phyloP scores from a whole-genome alignment of 192 early-diverging fungal species.

The Coemansia sp. region DNA sequence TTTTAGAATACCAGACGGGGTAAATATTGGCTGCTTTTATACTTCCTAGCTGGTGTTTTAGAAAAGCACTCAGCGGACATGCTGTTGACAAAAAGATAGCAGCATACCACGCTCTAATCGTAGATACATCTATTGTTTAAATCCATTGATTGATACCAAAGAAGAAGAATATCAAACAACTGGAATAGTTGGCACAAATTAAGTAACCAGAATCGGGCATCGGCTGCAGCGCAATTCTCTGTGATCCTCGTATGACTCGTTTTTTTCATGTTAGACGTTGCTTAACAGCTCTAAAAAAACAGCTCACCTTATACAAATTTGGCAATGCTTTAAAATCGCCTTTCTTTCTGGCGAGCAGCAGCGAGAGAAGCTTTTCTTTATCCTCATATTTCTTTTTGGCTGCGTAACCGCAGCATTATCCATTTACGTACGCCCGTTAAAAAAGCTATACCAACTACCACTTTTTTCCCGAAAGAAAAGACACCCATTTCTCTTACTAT shows the following conservation, averaged over 20 bases:
- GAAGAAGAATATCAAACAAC: not conserved
- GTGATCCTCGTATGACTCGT: not conserved
- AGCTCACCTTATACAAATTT: not conserved
- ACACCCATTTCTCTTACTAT: not conserved
- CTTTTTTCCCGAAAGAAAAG: not conserved
- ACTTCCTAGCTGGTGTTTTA: not conserved
- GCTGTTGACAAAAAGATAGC: not conserved
- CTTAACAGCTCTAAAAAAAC: not conserved
- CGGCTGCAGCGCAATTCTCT: not conserved
- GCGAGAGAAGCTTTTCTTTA: not conserved
- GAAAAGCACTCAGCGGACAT: not conserved
- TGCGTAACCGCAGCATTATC: not conserved
- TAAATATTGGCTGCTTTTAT: not conserved
- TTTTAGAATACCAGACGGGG: not conserved
- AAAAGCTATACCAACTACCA: not conserved
- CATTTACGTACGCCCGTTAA: not conserved
- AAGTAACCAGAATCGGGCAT: not conserved
- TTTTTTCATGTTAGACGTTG: not conserved
- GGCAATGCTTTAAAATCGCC: too few relatives aligned
- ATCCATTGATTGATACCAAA: not conserved
- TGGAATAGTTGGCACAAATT: not conserved
- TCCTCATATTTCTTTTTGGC: not conserved
- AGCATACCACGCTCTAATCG: not conserved
- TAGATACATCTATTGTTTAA: not conserved
- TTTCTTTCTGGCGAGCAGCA: not conserved